phyloP scores from a whole-genome alignment of 805 yeast species.

The Sugiyamaella floridensis region DNA sequence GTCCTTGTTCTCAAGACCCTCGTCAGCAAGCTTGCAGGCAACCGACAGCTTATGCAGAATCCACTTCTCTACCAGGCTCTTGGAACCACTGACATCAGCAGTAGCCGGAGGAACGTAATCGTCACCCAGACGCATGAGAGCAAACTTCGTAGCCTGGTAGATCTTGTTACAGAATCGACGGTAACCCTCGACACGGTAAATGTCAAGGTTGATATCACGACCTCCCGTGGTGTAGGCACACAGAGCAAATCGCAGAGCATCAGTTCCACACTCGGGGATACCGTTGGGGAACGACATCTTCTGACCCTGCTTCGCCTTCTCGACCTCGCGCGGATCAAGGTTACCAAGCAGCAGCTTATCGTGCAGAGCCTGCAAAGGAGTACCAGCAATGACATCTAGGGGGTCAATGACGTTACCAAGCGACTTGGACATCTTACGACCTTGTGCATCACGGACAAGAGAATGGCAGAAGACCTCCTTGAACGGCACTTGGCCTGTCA shows the following conservation, averaged over 20 bases:
- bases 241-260: constrained; percentile 94
- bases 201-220: constrained; percentile 93
- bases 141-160: constrained; percentile 97
- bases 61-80: constrained; percentile 94
- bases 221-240: constrained; percentile 99
- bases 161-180: constrained; percentile 99
- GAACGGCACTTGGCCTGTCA: constrained; percentile 89
- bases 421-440: constrained; percentile 97
- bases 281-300: constrained; percentile 87
- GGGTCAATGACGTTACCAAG: constrained; percentile 97
- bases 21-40: constrained; percentile 58
- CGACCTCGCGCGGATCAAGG: constrained; percentile 81
- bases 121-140: constrained; percentile 82
- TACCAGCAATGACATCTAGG: constrained; percentile 86
- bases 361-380: constrained; percentile 69
- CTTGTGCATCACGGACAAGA: constrained; percentile 97
- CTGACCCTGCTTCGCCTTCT: constrained; percentile 84
- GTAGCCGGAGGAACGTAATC: constrained; percentile 73
- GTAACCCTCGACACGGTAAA: constrained; percentile 96
- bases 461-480: constrained; percentile 97
- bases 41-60: constrained; percentile 77
- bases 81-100: constrained; percentile 46
- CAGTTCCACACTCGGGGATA: constrained; percentile 99
- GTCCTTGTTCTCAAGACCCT: constrained; percentile 72
- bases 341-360: constrained; percentile 73